These are phyloP conservation scores for Trichoderma simmonsii DNA, from an alignment of 2,329 filamentous ascomycete species.

Conservation along the genomic window DNA sequence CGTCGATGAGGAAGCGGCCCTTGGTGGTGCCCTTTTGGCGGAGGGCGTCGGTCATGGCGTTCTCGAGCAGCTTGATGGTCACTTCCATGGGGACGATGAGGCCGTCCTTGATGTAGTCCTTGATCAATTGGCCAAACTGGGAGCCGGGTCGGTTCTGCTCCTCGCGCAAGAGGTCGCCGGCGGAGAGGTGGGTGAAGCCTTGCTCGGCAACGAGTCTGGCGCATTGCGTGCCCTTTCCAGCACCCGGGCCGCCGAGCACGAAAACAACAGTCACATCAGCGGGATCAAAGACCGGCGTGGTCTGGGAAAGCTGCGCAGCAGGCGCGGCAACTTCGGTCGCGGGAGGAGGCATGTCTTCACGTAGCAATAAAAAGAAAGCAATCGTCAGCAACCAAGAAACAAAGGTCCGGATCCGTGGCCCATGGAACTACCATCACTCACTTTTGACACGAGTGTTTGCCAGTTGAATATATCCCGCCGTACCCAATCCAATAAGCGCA, in stretches of 20 bases:
- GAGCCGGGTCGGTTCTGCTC: constrained; percentile 86
- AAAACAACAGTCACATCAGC: constrained; percentile 87
- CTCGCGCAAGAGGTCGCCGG: constrained; percentile 87
- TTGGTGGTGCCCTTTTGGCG: constrained; percentile 46
- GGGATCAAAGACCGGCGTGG: constrained; percentile 67
- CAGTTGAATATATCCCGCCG: constrained; percentile 49
- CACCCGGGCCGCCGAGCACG: constrained; percentile 91
- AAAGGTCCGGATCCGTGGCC: neutral
- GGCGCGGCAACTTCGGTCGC: constrained; percentile 36
- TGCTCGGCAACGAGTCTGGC: constrained; percentile 81
- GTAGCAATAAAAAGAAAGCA: neutral
- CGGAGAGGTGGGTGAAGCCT: constrained; percentile 88
- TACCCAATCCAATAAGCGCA: constrained; percentile 46
- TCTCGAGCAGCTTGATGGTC: constrained; percentile 88
- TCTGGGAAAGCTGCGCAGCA: constrained; percentile 49
- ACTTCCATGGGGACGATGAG: constrained; percentile 99
- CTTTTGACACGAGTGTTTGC: constrained; percentile 41
- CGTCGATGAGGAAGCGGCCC: constrained; percentile 72
- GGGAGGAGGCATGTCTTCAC: constrained; percentile 41
- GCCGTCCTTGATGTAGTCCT: constrained; percentile 88
- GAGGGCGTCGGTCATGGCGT: constrained; percentile 78
- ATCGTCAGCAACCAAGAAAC: neutral
- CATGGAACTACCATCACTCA: neutral
- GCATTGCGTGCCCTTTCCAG: constrained; percentile 96
- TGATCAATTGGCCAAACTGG: constrained; percentile 90